Evolutionary conservation across 2,329 filamentous ascomycete species (phyloP), one percentile per base, ranked within the genome.

Genomic region (Lasiodiplodia sp.): DNA sequence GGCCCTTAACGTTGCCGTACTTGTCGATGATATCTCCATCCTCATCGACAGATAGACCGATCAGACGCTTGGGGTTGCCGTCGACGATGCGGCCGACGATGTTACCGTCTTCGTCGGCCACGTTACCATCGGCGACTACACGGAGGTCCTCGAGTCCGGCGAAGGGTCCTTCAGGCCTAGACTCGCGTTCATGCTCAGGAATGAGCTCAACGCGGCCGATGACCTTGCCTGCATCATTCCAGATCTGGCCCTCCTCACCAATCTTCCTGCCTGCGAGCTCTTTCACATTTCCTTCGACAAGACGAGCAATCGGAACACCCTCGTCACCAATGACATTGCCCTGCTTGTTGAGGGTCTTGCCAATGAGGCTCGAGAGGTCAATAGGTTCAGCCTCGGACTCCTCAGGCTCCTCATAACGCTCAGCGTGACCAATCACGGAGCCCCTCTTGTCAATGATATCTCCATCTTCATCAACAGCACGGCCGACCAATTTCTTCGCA

Each of bases 141-240:
- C 82, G 81, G 21, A 85, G 80, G 64, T 80, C 83, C 70, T 84
- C 76, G 25, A 84, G 81, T 70, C 83, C 83, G 68, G 83, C 83
- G 70, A 85, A 85, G 51, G 82, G 82, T 69, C 83, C 83, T 69
- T 85, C 83, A 38, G 82, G 82, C 76, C 82, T 85, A 69, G 77
- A 75, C 73, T 83, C 83, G 63, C 83, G 83, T 81, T 92, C 89
- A 10, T 89, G 85, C 74, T 90, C 88, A 25, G 90, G 84, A 44
- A 93, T 88, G 34, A 92, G 81, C 74, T 92, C 89, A 56, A 88
- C 88, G 68, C 85, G 86, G 70, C 91, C 91, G 69, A 93, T 86
- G 57, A 92, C 82, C 69, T 91, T 88, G 56, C 91, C 91, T n/a
- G 85, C 86, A 76, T 93, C 91, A 75, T 90, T 91, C 81, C 89